A percentile compares a stretch with the other conserved stretches of the same genome.
phyloP scores from a whole-genome alignment of 129 eudicot genomes.

The Apium graveolens region DNA sequence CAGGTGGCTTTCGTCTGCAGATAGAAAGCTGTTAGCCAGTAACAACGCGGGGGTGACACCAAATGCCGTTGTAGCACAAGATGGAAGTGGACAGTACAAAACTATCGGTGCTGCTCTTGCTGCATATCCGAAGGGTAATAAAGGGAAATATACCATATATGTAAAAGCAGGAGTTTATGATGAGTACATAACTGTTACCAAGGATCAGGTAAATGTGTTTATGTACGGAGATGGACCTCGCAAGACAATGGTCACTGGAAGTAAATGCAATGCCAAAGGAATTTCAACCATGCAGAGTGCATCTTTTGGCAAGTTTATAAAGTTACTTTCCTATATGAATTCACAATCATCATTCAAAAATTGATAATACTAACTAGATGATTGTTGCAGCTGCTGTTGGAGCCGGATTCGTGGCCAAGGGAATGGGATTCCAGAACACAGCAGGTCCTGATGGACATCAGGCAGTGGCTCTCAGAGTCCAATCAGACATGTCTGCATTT shows the following conservation, averaged over 20 bases:
- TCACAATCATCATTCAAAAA: not conserved
- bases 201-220: conserved; percentile 18
- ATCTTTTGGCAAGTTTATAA: conserved; percentile 18
- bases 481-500: conserved; percentile 44
- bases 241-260: conserved; percentile 46
- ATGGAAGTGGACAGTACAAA: conserved; percentile 33
- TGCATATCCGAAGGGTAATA: conserved; percentile 29
- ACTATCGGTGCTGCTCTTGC: conserved; percentile 27
- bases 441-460: conserved; percentile 61
- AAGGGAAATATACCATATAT: conserved; percentile 48
- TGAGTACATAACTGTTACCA: conserved; percentile 31
- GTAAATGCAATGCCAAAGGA: conserved; percentile 16
- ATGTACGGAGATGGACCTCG: conserved; percentile 69
- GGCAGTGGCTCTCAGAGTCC: conserved; percentile 57
- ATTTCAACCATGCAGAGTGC: conserved; percentile 27
- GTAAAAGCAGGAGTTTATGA: conserved; percentile 58
- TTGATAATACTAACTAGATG: not conserved
- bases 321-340: not conserved
- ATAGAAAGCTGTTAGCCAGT: conserved; percentile 24
- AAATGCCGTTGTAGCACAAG: conserved; percentile 36
- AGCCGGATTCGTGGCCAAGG: conserved; percentile 38
- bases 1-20: conserved; percentile 22
- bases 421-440: conserved; percentile 48
- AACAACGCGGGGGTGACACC: conserved; percentile 19
- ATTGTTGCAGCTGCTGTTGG: conserved; percentile 41